phyloP scores from a whole-genome alignment of 768 basidiomycete species.

The Tulasnella sp. region DNA sequence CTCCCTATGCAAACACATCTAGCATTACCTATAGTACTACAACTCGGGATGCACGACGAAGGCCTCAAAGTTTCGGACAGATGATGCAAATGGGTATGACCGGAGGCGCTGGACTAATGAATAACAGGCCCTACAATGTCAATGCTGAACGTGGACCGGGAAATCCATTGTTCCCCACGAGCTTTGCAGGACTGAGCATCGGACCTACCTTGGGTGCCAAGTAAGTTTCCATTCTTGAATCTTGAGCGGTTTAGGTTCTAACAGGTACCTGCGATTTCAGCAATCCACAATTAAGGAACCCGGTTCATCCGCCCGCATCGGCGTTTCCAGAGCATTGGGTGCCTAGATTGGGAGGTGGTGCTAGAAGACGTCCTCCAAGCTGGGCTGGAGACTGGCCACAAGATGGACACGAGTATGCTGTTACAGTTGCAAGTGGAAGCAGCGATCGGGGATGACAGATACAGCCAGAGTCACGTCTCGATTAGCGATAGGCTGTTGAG shows the following conservation, averaged over 20 bases:
- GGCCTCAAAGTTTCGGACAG: background rate
- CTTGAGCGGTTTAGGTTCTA: background rate
- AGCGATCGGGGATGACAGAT: background rate
- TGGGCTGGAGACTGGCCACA: background rate
- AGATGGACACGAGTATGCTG: slow-evolving; percentile 8
- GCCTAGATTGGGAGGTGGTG: slow-evolving; percentile 5
- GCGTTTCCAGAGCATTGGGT: slow-evolving; percentile 19
- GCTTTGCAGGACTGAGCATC: slow-evolving; percentile 53
- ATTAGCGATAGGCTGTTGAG: slow-evolving; percentile 33
- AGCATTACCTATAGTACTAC: background rate
- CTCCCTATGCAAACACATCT: background rate
- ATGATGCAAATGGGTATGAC: background rate
- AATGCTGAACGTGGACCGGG: slow-evolving; percentile 57
- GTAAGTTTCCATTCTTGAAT: slow-evolving; percentile 24
- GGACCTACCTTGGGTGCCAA: slow-evolving; percentile 52
- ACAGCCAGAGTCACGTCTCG: no score
- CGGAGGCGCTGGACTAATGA: background rate
- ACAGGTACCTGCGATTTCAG: slow-evolving; percentile 8
- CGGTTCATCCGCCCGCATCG: slow-evolving; percentile 22
- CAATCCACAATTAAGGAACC: slow-evolving; percentile 24
- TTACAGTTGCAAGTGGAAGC: slow-evolving; percentile 15
- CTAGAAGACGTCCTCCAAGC: background rate
- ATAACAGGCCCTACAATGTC: slow-evolving; percentile 18
- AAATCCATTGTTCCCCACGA: slow-evolving; percentile 69
- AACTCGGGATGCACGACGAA: background rate